These are phyloP conservation scores for Haplosporangium sp. DNA, from an alignment of 371 early-diverging fungal genomes.

Conservation along the genomic window DNA sequence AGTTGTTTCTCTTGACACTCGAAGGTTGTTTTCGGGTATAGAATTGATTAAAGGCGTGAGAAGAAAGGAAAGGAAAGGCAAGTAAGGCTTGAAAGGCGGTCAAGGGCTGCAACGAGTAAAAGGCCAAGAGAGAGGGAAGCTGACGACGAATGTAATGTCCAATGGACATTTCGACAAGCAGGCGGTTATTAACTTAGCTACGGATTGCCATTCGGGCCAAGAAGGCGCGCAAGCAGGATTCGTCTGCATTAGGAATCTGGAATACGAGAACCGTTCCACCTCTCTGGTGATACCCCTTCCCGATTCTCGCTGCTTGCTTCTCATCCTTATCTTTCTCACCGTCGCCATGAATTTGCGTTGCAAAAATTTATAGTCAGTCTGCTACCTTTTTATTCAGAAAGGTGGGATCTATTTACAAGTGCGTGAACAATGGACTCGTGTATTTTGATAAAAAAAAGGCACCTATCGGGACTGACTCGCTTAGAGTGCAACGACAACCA, in stretches of 20 bases:
- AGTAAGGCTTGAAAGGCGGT: not conserved
- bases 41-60: no score
- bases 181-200: no score
- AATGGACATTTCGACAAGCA: no score
- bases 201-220: conserved; percentile 31
- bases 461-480: not conserved
- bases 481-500: conserved; percentile 16
- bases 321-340: not conserved
- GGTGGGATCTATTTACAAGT: not conserved
- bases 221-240: not conserved
- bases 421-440: not conserved
- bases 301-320: not conserved
- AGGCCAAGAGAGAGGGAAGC: not conserved
- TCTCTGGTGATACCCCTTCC: not conserved
- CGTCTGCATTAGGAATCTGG: conserved; percentile 27
- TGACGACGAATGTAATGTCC: no score
- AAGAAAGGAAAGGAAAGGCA: no score
- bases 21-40: no score
- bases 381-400: not conserved
- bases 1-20: not conserved
- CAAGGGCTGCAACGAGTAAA: not conserved
- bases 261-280: conserved; percentile 2
- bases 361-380: no score
- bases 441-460: not conserved
- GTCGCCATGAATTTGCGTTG: not conserved